Evolutionary conservation across 306 rosid species (phyloP).

Genomic region (Quercus mongolica): DNA sequence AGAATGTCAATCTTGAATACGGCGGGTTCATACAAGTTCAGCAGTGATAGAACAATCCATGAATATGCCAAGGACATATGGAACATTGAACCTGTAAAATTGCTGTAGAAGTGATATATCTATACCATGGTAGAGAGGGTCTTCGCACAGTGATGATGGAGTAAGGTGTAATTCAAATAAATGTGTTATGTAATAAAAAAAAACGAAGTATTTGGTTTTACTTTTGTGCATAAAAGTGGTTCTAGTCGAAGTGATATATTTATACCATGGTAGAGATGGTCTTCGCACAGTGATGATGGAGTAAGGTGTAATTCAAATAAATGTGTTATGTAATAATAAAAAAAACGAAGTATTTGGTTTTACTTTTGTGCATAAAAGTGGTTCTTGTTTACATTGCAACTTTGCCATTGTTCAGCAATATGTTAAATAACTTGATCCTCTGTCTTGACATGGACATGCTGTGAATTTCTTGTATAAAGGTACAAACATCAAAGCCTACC

Average conservation of each 20-base stretch:
- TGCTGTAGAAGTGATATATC: conserved; percentile 37
- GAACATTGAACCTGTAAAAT: conserved; percentile 66
- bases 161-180: neutral
- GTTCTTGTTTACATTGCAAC: neutral
- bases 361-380: neutral
- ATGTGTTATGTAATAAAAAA: neutral
- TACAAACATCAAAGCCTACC: neutral
- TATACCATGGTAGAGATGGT: neutral
- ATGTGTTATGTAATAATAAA: neutral
- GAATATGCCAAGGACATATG: conserved; percentile 92
- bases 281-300: conserved; percentile 15
- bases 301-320: neutral
- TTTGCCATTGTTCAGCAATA: neutral
- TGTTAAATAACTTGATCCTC: neutral
- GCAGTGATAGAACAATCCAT: conserved; percentile 96
- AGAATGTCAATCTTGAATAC: conserved; percentile 94
- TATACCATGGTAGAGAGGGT: conserved; percentile 8
- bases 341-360: neutral
- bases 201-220: neutral
- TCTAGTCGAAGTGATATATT: conserved; percentile 21
- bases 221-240: neutral
- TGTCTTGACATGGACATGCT: neutral
- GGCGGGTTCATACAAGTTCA: conserved; percentile 93
- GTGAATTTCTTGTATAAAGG: neutral
- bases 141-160: conserved; percentile 15